Conservation (phyloP, 2,329 filamentous ascomycete genomes). For the Exophiala phaeomuriformis region DNA sequence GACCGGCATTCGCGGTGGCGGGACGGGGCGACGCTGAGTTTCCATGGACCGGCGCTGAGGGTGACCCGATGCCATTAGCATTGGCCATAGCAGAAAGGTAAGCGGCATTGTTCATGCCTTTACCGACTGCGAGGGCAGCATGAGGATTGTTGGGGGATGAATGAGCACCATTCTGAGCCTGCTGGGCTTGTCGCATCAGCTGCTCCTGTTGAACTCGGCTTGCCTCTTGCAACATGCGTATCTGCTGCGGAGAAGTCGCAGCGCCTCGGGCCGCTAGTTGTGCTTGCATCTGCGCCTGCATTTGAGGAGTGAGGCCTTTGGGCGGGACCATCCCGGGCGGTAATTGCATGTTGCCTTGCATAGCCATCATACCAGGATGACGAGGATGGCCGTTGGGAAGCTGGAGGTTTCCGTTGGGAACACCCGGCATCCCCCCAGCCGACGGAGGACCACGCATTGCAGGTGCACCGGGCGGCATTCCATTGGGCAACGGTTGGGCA, state of each 20-base stretch:
- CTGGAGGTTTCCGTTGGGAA: conserved; percentile 35
- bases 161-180: conserved; percentile 36
- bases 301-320: conserved; percentile 53
- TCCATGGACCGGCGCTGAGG: conserved; percentile 36
- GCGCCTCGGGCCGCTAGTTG: conserved; percentile 45
- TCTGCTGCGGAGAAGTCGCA: conserved; percentile 38
- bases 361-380: conserved; percentile 36
- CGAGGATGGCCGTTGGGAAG: conserved; percentile 33
- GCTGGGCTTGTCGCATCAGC: conserved; percentile 33
- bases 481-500: conserved; percentile 42
- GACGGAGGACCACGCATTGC: conserved; percentile 24
- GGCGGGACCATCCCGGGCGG: conserved; percentile 47
- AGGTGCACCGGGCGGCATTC: conserved; percentile 33
- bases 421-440: conserved; percentile 21
- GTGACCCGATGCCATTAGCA: conserved; percentile 38
- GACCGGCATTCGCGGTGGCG: conserved; percentile 35
- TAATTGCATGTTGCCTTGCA: conserved; percentile 39
- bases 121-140: conserved; percentile 31
- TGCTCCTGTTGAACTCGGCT: conserved; percentile 39
- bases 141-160: conserved; percentile 43
- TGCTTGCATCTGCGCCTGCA: conserved; percentile 63
- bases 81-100: conserved; percentile 41
- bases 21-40: conserved; percentile 40
- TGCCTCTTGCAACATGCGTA: conserved; percentile 43
- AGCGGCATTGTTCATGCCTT: conserved; percentile 37